These are phyloP conservation scores for Mollisia scopiformis DNA, from an alignment of 2,329 filamentous ascomycete genomes.

Conservation along the genomic window DNA sequence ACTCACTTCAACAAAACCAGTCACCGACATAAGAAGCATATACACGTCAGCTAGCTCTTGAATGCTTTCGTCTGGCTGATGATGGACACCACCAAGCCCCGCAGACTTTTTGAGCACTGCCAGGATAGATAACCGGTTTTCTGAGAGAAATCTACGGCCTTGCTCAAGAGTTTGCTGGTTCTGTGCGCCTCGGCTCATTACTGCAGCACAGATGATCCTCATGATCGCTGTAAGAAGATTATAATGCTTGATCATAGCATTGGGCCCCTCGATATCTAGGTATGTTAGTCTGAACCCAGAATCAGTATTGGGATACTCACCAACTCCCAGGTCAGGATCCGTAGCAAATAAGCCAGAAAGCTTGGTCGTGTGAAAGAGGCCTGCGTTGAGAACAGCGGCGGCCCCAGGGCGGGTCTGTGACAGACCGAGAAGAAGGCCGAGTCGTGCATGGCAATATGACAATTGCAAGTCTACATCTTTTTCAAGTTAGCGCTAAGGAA, in stretches of 20 bases:
- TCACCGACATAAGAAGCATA: slow-evolving; percentile 80
- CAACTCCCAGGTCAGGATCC: slow-evolving; percentile 88
- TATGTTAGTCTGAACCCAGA: slow-evolving; percentile 10
- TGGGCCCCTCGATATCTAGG: slow-evolving; percentile 34
- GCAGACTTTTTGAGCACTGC: slow-evolving; percentile 89
- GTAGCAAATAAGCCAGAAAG: slow-evolving; percentile 84
- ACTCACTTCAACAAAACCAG: slow-evolving; percentile 83
- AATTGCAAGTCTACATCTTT: slow-evolving; percentile 41
- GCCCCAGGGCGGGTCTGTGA: slow-evolving; percentile 85
- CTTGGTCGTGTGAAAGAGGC: slow-evolving; percentile 80
- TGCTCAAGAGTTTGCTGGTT: slow-evolving; percentile 75
- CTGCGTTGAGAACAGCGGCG: slow-evolving; percentile 83
- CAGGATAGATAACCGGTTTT: slow-evolving; percentile 82
- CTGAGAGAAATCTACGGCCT: slow-evolving; percentile 77
- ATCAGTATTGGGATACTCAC: slow-evolving; percentile 40
- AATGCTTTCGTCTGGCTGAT: slow-evolving; percentile 59
- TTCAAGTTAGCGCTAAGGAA: slow-evolving; percentile 15
- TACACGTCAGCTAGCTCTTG: slow-evolving; percentile 83
- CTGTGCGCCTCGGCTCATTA: slow-evolving; percentile 80
- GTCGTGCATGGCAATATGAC: slow-evolving; percentile 66
- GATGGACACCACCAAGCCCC: slow-evolving; percentile 64
- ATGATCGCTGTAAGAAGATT: slow-evolving; percentile 78
- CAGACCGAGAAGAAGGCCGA: slow-evolving; percentile 82
- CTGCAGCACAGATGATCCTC: slow-evolving; percentile 79
- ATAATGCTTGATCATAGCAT: slow-evolving; percentile 53